Percentiles rank a stretch among this genome's conserved stretches.
phyloP scores from a whole-genome alignment of 805 yeast species.

The Saccharomycopsis microspora region DNA sequence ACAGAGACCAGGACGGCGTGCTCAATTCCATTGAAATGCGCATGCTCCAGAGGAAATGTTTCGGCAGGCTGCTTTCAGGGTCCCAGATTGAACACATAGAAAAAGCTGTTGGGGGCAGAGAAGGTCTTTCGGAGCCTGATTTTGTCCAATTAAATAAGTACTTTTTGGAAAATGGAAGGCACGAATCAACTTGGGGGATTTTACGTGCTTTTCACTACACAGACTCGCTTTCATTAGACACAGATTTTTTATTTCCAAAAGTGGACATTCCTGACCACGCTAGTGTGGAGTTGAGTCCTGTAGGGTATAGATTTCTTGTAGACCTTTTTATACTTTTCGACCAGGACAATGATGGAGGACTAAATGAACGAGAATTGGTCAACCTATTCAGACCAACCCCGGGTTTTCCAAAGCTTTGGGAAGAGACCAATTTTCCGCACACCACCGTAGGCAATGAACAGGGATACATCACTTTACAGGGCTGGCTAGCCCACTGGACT shows the following conservation, averaged over 20 bases:
- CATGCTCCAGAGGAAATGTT: slow-evolving; percentile 63
- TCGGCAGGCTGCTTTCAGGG: slow-evolving; percentile 36
- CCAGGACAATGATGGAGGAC: slow-evolving; percentile 93
- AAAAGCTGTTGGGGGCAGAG: slow-evolving; percentile 22
- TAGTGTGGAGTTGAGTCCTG: slow-evolving; percentile 85
- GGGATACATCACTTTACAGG: slow-evolving; percentile 86
- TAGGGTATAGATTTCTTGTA: slow-evolving; percentile 84
- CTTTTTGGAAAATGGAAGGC: slow-evolving; percentile 86
- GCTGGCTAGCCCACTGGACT: slow-evolving; percentile 99
- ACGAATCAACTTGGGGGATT: slow-evolving; percentile 96
- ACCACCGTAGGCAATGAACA: slow-evolving; percentile 85
- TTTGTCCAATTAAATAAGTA: slow-evolving; percentile 68
- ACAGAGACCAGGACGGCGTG: slow-evolving; percentile 82
- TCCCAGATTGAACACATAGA: slow-evolving; percentile 35
- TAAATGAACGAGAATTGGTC: slow-evolving; percentile 59
- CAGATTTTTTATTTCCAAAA: slow-evolving; percentile 67
- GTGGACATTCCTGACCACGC: slow-evolving; percentile 63
- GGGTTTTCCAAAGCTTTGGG: slow-evolving; percentile 84
- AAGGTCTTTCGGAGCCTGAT: slow-evolving; percentile 63
- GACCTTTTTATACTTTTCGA: slow-evolving; percentile 83
- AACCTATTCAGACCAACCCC: slow-evolving; percentile 82
- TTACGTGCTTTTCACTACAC: slow-evolving; percentile 83
- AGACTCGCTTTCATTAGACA: slow-evolving; percentile 77
- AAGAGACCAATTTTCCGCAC: slow-evolving; percentile 71
- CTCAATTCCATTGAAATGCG: slow-evolving; percentile 62